Evolutionary conservation across 768 basidiomycete species (phyloP).

Genomic region (Agrocybe pediades): DNA sequence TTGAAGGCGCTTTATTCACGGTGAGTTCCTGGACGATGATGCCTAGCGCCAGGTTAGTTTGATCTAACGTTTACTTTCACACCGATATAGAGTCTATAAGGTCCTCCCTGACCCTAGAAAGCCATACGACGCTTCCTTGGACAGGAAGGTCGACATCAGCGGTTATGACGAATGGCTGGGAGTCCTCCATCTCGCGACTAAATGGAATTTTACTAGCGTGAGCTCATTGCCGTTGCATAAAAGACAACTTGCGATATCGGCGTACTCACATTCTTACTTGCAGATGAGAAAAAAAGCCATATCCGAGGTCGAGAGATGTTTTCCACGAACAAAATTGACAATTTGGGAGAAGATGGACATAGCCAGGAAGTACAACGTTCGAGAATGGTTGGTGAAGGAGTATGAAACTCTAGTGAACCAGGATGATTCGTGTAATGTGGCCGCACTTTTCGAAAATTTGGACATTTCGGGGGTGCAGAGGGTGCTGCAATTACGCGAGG

Average conservation of each 20-base stretch:
- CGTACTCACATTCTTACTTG: too few relatives aligned
- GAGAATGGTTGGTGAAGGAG: background rate
- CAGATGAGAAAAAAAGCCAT: background rate
- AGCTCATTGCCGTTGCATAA: too few relatives aligned
- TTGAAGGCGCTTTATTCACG: too few relatives aligned
- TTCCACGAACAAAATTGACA: too few relatives aligned
- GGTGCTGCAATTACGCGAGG: background rate
- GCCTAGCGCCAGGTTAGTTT: too few relatives aligned
- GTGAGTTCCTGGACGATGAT: too few relatives aligned
- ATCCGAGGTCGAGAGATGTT: background rate
- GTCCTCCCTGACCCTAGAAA: too few relatives aligned
- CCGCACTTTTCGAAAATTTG: background rate
- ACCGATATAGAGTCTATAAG: too few relatives aligned
- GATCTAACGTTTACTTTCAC: too few relatives aligned
- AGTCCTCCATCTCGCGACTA: background rate
- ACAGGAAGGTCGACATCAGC: too few relatives aligned
- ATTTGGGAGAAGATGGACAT: background rate
- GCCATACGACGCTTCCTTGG: too few relatives aligned
- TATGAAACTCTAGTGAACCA: background rate
- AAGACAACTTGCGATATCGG: too few relatives aligned
- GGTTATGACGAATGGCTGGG: background rate
- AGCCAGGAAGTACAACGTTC: background rate
- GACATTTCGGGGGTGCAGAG: background rate
- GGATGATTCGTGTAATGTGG: background rate
- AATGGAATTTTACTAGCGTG: background rate